A percentile compares a stretch with the other conserved stretches of the same genome.
These are phyloP conservation scores for Multifurca ochricompacta DNA, from an alignment of 768 basidiomycete genomes.

Conservation along the genomic window DNA sequence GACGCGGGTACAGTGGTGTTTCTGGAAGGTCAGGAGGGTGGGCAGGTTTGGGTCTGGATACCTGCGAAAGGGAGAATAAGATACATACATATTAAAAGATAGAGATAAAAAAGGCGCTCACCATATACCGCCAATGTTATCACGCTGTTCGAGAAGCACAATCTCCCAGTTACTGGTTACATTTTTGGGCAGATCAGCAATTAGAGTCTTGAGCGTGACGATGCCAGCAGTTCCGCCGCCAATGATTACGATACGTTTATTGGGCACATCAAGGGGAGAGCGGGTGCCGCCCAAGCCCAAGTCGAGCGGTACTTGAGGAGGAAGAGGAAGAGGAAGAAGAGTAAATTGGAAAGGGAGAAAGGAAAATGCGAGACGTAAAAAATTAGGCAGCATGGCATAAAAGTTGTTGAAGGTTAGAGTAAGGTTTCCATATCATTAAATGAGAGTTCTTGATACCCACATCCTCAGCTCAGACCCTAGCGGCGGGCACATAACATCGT, in stretches of 20 bases:
- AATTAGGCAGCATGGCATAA: background rate
- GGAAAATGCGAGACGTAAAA: conserved; percentile 17
- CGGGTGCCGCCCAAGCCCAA: background rate
- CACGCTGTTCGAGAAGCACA: conserved; percentile 45
- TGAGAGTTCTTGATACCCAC: too few species aligned
- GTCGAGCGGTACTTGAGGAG: background rate
- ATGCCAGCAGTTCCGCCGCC: conserved; percentile 53
- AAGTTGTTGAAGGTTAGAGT: too few species aligned
- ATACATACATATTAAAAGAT: background rate
- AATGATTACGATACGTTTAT: conserved; percentile 48
- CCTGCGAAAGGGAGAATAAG: conserved; percentile 22
- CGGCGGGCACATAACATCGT: too few species aligned
- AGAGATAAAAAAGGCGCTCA: conserved; percentile 20
- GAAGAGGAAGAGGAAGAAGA: too few species aligned
- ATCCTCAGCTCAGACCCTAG: too few species aligned
- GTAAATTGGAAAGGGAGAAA: background rate
- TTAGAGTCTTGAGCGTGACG: conserved; percentile 41
- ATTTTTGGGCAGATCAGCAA: conserved; percentile 38
- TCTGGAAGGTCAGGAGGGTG: conserved; percentile 37
- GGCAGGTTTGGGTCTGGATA: conserved; percentile 29
- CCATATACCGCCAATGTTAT: conserved; percentile 53
- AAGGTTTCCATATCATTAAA: too few species aligned
- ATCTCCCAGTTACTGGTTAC: conserved; percentile 36
- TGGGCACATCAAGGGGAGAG: background rate
- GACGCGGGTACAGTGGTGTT: conserved; percentile 47